Percentiles rank a stretch among this genome's conserved stretches.
Conservation (phyloP, 805 yeast species). For the Saturnispora galanensis region DNA sequence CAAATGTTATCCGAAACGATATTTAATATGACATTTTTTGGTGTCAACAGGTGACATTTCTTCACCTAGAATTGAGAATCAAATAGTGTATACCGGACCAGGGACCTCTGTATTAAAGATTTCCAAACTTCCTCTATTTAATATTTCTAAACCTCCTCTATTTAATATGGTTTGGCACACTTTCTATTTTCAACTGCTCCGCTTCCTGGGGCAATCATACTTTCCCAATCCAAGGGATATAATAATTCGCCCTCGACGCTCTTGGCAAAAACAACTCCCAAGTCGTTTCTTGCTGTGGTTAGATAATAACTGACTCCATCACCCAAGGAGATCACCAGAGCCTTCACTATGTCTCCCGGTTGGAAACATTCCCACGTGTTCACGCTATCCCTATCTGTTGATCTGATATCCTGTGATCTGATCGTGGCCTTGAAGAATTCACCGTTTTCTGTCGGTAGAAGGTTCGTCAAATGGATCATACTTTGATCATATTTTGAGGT, state of each 20-base stretch:
- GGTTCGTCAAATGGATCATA: slow-evolving; percentile 21
- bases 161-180: slow-evolving; percentile 78
- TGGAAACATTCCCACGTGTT: slow-evolving; percentile 67
- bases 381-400: slow-evolving; percentile 84
- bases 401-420: slow-evolving; percentile 78
- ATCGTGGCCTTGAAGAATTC: slow-evolving; percentile 84
- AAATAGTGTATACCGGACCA: no score
- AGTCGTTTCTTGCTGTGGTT: slow-evolving; percentile 79
- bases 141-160: no score
- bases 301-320: slow-evolving; percentile 89
- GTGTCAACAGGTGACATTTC: neutral
- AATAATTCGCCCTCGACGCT: slow-evolving; percentile 53
- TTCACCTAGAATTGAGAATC: no score
- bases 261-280: slow-evolving; percentile 88
- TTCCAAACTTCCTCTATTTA: neutral
- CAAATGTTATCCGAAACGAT: no score
- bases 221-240: slow-evolving; percentile 93
- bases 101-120: no score
- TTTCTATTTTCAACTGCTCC: slow-evolving; percentile 74
- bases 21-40: no score
- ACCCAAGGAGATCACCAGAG: slow-evolving; percentile 75
- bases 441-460: slow-evolving; percentile 62
- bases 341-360: slow-evolving; percentile 91
- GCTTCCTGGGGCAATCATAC: slow-evolving; percentile 71
- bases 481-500: slow-evolving; percentile 5